Evolutionary conservation across 345 rosid species (phyloP).

Genomic region (Moricandia moricandioides): DNA sequence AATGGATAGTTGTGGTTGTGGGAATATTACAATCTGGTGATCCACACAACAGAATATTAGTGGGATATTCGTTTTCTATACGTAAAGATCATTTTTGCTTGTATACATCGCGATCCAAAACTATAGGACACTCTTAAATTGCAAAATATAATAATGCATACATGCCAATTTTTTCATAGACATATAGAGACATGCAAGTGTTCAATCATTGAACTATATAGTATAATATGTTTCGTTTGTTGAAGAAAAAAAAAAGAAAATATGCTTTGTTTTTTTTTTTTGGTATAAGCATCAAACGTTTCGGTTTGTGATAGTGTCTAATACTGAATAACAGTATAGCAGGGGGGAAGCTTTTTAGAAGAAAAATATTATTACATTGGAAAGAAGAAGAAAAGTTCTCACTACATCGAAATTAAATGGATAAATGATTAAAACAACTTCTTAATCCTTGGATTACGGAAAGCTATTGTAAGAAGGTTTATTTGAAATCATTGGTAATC

Average conservation of each 20-base stretch:
- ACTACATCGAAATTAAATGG: background rate
- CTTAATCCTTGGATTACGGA: background rate
- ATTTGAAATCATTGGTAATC: no score
- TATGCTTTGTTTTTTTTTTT: background rate
- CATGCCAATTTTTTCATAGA: background rate
- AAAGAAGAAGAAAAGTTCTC: no score
- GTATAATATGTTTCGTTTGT: background rate
- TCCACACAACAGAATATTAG: slow-evolving; percentile 15
- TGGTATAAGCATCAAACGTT: background rate
- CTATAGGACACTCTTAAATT: background rate
- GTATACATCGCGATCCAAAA: slow-evolving; percentile 1
- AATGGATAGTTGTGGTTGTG: background rate
- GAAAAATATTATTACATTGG: no score
- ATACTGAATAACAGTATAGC: background rate
- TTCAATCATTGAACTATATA: slow-evolving; percentile 1
- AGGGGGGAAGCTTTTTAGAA: background rate
- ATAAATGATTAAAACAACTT: background rate
- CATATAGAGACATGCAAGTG: background rate
- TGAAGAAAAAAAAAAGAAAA: background rate
- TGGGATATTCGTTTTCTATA: slow-evolving; percentile 30
- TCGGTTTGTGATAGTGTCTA: background rate
- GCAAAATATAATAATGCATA: background rate
- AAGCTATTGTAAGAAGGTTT: background rate
- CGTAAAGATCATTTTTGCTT: background rate
- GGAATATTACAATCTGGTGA: slow-evolving; percentile 17